Percentiles rank a stretch among this genome's conserved stretches.
Evolutionary conservation across 164 flowering plant genomes (phyloP).

Genomic region (Magnolia officinalis): DNA sequence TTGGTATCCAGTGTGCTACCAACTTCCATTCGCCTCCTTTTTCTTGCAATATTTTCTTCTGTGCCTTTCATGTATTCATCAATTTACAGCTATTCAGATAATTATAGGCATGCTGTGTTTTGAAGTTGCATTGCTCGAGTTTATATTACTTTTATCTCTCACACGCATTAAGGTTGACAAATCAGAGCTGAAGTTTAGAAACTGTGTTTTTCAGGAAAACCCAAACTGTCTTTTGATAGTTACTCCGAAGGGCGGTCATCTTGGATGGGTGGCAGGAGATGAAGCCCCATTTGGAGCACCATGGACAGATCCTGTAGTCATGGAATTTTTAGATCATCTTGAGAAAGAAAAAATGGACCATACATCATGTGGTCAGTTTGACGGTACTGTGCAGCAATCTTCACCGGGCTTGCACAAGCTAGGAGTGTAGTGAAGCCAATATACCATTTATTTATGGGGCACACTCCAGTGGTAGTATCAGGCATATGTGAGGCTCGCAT

Average conservation of each 20-base stretch:
- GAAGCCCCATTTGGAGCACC: conserved; percentile 85
- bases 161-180: not conserved
- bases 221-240: conserved; percentile 75
- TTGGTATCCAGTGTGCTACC: too few relatives aligned
- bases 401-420: conserved; percentile 14
- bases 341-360: conserved; percentile 28
- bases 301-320: conserved; percentile 86
- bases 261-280: conserved; percentile 90
- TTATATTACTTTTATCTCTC: not conserved
- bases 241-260: conserved; percentile 93
- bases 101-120: too few relatives aligned
- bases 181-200: not conserved
- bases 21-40: too few relatives aligned
- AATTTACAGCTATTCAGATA: too few relatives aligned
- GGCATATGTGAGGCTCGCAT: too few relatives aligned
- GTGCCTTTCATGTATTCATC: too few relatives aligned
- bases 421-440: conserved; percentile 13
- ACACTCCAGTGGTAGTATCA: too few relatives aligned
- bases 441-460: too few relatives aligned
- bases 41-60: too few relatives aligned
- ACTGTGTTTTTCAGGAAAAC: conserved; percentile 50
- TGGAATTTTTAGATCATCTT: conserved; percentile 75
- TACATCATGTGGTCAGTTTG: conserved; percentile 7
- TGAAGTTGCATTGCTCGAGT: too few relatives aligned
- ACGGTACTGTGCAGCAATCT: conserved; percentile 5